Evolutionary conservation across 805 yeast genomes (phyloP).

Genomic region (Schwanniomyces occidentalis): DNA sequence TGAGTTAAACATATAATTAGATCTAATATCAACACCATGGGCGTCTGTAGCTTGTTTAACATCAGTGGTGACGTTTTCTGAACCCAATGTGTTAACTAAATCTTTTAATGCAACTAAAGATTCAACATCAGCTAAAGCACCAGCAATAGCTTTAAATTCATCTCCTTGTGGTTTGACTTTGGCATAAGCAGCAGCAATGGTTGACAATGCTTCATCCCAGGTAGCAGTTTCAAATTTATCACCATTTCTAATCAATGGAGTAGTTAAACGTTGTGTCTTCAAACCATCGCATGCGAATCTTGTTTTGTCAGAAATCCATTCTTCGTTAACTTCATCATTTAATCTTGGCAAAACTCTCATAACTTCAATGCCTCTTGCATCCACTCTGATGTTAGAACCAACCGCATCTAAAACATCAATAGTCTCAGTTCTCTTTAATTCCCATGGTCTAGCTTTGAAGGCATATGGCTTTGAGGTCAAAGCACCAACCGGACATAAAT

Average conservation of each 20-base stretch:
- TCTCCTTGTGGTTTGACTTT: constrained; percentile 59
- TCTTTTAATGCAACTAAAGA: constrained; percentile 81
- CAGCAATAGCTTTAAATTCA: constrained; percentile 79
- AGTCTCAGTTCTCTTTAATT: constrained; percentile 83
- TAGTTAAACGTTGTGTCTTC: constrained; percentile 81
- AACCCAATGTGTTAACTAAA: constrained; percentile 70
- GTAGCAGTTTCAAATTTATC: constrained; percentile 70
- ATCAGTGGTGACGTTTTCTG: constrained; percentile 80
- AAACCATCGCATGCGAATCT: constrained; percentile 85
- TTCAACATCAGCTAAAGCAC: constrained; percentile 82
- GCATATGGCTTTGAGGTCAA: constrained; percentile 88
- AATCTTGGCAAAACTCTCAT: constrained; percentile 85
- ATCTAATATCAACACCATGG: constrained; percentile 71
- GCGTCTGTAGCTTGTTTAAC: constrained; percentile 55
- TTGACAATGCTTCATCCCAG: constrained; percentile 82
- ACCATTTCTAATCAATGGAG: constrained; percentile 73
- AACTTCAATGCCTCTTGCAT: constrained; percentile 83
- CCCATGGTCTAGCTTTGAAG: constrained; percentile 94
- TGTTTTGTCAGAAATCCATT: constrained; percentile 88
- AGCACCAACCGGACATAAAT: constrained; percentile 91
- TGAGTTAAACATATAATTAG: constrained; percentile 80
- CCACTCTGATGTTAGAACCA: constrained; percentile 82
- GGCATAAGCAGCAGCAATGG: constrained; percentile 62
- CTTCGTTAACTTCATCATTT: constrained; percentile 85
- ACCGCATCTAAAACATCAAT: constrained; percentile 82